Evolutionary conservation across 2,329 filamentous ascomycete species (phyloP).

Genomic region (Fusarium compactum): DNA sequence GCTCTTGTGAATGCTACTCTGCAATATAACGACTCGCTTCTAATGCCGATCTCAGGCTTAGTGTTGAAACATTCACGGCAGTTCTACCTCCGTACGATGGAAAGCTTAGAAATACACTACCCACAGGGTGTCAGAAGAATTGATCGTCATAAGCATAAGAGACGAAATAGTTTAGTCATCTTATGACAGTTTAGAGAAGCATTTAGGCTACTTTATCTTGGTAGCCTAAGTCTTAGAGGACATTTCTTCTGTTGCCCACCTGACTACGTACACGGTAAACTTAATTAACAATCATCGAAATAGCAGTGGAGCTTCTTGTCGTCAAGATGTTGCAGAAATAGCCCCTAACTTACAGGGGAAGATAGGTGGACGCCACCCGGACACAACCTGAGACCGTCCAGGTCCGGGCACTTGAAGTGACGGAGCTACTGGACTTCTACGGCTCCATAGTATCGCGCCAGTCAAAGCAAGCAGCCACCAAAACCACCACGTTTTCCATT

Average conservation of each 20-base stretch:
- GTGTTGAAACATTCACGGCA: constrained; percentile 27
- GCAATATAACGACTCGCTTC: constrained; percentile 19
- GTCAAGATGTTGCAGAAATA: constrained; percentile 25
- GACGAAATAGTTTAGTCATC: too few species aligned
- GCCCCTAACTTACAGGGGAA: constrained; percentile 33
- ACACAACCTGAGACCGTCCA: constrained; percentile 21
- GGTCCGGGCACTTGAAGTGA: constrained; percentile 4
- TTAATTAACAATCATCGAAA: constrained; percentile 17
- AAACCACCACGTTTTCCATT: constrained; percentile 35
- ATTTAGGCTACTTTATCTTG: too few species aligned
- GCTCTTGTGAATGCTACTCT: constrained; percentile 9
- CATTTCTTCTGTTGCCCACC: too few species aligned
- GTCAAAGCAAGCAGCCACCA: constrained; percentile 36
- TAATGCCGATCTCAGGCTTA: constrained; percentile 5
- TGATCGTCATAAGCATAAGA: too few species aligned
- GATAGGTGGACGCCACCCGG: constrained; percentile 7
- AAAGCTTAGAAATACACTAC: neutral
- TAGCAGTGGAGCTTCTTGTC: constrained; percentile 9
- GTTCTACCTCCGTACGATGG: neutral
- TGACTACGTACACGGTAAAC: neutral
- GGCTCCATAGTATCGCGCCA: constrained; percentile 6
- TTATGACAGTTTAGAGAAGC: too few species aligned
- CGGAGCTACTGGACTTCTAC: constrained; percentile 15
- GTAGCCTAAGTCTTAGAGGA: too few species aligned
- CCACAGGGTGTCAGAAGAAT: too few species aligned